Conservation (phyloP, 805 yeast species). For the Kodamaea neixiangensis region DNA sequence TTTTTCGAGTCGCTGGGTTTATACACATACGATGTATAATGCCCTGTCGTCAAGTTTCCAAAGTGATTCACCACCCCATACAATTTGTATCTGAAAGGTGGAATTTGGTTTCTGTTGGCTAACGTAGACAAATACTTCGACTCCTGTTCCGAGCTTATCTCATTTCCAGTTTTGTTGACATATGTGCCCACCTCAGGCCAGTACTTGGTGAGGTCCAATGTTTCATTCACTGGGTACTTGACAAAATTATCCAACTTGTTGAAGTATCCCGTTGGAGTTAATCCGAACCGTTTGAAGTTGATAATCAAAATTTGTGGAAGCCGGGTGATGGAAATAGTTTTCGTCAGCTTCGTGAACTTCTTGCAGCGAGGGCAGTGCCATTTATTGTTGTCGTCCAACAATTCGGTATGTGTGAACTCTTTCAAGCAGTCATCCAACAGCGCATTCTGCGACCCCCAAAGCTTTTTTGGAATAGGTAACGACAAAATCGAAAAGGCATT, state of each 20-base stretch:
- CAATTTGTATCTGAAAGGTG: conserved; percentile 77
- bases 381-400: conserved; percentile 72
- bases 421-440: conserved; percentile 67
- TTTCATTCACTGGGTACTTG: conserved; percentile 58
- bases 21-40: conserved; percentile 79
- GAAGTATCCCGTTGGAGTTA: conserved; percentile 45
- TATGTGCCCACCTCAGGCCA: conserved; percentile 61
- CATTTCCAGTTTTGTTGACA: conserved; percentile 16
- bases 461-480: conserved; percentile 68
- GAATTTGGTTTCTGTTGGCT: conserved; percentile 67
- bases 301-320: conserved; percentile 78
- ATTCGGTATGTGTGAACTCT: conserved; percentile 74
- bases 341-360: conserved; percentile 60
- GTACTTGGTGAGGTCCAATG: conserved; percentile 64
- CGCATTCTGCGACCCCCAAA: conserved; percentile 27
- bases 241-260: conserved; percentile 67
- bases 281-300: conserved; percentile 79
- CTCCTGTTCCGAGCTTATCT: conserved; percentile 44
- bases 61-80: conserved; percentile 83
- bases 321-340: conserved; percentile 71
- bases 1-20: conserved; percentile 49
- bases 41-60: conserved; percentile 84
- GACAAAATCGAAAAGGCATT: conserved; percentile 79
- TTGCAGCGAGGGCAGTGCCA: conserved; percentile 86
- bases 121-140: conserved; percentile 48